Percentiles rank a stretch among this genome's conserved stretches.
These are phyloP conservation scores for Keqinozyma sinolaborantium DNA, from an alignment of 1,139 yeast genomes.

Conservation along the genomic window DNA sequence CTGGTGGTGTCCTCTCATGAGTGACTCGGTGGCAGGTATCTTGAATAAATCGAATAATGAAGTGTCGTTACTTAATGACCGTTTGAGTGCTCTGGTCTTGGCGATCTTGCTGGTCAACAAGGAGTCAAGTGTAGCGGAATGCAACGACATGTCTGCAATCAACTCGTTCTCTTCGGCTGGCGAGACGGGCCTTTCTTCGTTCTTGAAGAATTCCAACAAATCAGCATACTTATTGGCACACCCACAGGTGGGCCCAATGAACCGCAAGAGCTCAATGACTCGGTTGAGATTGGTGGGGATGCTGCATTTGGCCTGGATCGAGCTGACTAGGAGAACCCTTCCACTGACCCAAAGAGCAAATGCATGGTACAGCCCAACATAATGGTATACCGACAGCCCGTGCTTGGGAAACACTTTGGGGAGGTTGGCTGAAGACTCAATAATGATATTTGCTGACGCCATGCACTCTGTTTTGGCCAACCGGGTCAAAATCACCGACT, in stretches of 20 bases:
- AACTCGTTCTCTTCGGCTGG: slow-evolving; percentile 8
- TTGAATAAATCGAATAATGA: neutral
- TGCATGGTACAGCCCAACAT: slow-evolving; percentile 16
- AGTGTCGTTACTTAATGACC: neutral
- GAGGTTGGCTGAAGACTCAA: slow-evolving; percentile 7
- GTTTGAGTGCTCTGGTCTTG: slow-evolving; percentile 2
- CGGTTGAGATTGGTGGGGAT: slow-evolving; percentile 11
- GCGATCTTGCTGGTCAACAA: slow-evolving; percentile 13
- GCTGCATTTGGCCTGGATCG: slow-evolving; percentile 8
- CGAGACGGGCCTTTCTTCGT: slow-evolving; percentile 11
- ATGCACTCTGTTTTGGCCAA: slow-evolving; percentile 11
- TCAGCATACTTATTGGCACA: slow-evolving; percentile 15
- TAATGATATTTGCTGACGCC: slow-evolving; percentile 8
- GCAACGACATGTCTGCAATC: slow-evolving; percentile 13
- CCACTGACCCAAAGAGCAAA: slow-evolving; percentile 17
- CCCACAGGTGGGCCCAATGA: slow-evolving; percentile 12
- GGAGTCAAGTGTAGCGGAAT: slow-evolving; percentile 13
- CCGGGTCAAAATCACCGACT: slow-evolving; percentile 9
- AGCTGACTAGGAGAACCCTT: slow-evolving; percentile 13
- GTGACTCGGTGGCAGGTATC: neutral
- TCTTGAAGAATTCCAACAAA: slow-evolving; percentile 14
- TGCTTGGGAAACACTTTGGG: slow-evolving; percentile 1
- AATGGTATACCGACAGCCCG: slow-evolving; percentile 6
- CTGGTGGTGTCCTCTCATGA: neutral
- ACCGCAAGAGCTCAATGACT: slow-evolving; percentile 8